Evolutionary conservation across 441 rosid species (phyloP).

Genomic region (Dalechampia spathulata): DNA sequence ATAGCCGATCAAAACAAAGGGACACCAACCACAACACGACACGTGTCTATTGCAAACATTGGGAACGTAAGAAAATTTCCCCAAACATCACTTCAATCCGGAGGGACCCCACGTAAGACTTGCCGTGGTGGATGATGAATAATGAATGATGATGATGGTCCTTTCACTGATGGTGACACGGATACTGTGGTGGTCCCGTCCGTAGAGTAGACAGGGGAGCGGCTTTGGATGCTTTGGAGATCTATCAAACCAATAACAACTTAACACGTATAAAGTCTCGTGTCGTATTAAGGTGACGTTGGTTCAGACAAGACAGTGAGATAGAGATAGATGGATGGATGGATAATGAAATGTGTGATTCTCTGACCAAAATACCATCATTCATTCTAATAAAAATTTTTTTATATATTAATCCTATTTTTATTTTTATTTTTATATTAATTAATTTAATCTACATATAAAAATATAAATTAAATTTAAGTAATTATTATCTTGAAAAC

Average conservation of each 20-base stretch:
- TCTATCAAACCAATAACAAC: slow-evolving; percentile 9
- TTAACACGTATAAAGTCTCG: slow-evolving; percentile 19
- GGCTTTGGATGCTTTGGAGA: slow-evolving; percentile 17
- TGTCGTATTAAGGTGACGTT: slow-evolving; percentile 25
- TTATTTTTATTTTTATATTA: too few species aligned
- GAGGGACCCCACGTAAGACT: neutral
- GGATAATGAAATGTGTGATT: slow-evolving; percentile 14
- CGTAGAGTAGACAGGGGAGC: slow-evolving; percentile 8
- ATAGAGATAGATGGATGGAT: slow-evolving; percentile 10
- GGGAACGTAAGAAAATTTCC: too few species aligned
- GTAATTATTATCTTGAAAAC: too few species aligned
- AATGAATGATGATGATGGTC: neutral
- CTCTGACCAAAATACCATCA: slow-evolving; percentile 8
- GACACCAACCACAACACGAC: too few species aligned
- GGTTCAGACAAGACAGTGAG: slow-evolving; percentile 26
- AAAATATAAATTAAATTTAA: too few species aligned
- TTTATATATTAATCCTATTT: too few species aligned
- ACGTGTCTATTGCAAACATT: too few species aligned
- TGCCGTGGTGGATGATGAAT: slow-evolving; percentile 5
- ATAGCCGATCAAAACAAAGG: too few species aligned
- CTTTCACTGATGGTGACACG: slow-evolving; percentile 24
- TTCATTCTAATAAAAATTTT: neutral
- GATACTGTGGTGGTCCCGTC: slow-evolving; percentile 29
- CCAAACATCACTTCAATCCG: too few species aligned
- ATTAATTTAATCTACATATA: too few species aligned